Evolutionary conservation across 345 rosid genomes (phyloP).

Genomic region (Turnera subulata): DNA sequence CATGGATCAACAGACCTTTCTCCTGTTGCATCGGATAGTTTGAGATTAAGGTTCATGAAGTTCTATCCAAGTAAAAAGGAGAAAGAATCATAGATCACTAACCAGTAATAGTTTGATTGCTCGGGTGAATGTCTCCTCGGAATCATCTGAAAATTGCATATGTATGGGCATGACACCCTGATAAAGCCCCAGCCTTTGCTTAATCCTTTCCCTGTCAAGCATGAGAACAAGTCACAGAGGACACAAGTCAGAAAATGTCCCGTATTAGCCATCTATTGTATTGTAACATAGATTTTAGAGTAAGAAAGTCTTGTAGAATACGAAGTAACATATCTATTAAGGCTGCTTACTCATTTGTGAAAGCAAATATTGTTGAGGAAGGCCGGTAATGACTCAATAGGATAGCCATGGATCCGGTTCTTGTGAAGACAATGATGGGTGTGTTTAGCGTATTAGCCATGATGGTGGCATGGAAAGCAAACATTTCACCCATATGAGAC

Average conservation of each 20-base stretch:
- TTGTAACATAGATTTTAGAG: too few relatives aligned
- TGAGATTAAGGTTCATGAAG: slow-evolving; percentile 3
- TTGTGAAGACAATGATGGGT: slow-evolving; percentile 82
- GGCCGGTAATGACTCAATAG: slow-evolving; percentile 87
- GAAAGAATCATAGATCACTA: slow-evolving; percentile 5
- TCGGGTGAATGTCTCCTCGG: slow-evolving; percentile 83
- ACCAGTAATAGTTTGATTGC: slow-evolving; percentile 70
- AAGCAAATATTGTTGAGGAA: slow-evolving; percentile 78
- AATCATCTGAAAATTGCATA: slow-evolving; percentile 82
- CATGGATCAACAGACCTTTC: slow-evolving; percentile 60
- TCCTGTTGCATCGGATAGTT: slow-evolving; percentile 37
- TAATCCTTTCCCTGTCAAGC: slow-evolving; percentile 65
- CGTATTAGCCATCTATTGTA: too few relatives aligned
- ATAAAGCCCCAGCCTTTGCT: slow-evolving; percentile 85
- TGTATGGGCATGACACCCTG: slow-evolving; percentile 85
- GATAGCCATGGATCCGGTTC: slow-evolving; percentile 93
- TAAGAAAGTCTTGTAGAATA: too few relatives aligned
- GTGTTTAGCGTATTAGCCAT: slow-evolving; percentile 87
- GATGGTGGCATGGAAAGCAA: slow-evolving; percentile 88
- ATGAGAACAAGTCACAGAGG: slow-evolving; percentile 9
- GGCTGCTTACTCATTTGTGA: slow-evolving; percentile 79
- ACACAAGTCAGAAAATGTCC: neutral
- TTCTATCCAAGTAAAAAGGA: neutral
- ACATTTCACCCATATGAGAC: slow-evolving; percentile 97
- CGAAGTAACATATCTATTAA: too few relatives aligned